Conservation (phyloP, 2,329 filamentous ascomycete species). For the Aspergillus sp. region DNA sequence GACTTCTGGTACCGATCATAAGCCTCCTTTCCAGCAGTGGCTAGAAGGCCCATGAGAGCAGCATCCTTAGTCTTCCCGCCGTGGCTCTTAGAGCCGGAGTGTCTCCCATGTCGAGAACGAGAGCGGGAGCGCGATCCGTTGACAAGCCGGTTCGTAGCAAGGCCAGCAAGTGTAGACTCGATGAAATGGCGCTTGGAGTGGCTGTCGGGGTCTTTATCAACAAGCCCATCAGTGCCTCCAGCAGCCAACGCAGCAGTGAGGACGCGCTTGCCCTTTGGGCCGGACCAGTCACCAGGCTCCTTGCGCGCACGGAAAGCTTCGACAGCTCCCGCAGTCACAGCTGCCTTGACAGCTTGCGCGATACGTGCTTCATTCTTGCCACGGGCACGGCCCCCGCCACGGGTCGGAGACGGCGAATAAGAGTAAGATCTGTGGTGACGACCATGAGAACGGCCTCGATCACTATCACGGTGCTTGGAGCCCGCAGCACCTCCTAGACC, state of each 20-base stretch:
- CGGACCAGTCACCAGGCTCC: constrained; percentile 84
- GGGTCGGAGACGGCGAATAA: constrained; percentile 50
- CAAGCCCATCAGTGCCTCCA: constrained; percentile 77
- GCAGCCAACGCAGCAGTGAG: constrained; percentile 84
- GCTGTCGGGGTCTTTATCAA: constrained; percentile 67
- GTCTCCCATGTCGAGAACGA: constrained; percentile 57
- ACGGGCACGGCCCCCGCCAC: constrained; percentile 53
- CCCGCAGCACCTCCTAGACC: constrained; percentile 53
- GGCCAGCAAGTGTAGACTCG: constrained; percentile 84
- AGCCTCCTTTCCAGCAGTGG: constrained; percentile 49
- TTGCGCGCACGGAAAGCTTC: constrained; percentile 91
- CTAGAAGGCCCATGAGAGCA: constrained; percentile 45
- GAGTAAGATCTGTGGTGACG: constrained; percentile 48
- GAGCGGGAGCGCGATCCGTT: constrained; percentile 77
- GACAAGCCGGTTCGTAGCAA: constrained; percentile 80
- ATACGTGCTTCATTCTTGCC: constrained; percentile 61
- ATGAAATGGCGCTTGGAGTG: constrained; percentile 77
- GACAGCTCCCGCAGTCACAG: constrained; percentile 82
- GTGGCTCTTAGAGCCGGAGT: constrained; percentile 43
- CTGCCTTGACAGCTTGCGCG: constrained; percentile 87
- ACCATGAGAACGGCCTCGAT: constrained; percentile 38
- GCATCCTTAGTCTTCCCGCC: constrained; percentile 41
- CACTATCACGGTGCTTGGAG: constrained; percentile 50
- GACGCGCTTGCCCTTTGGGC: constrained; percentile 87
- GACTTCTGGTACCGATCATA: constrained; percentile 45